A percentile compares a stretch with the other conserved stretches of the same genome.
These are phyloP conservation scores for Rhexocercosporidium sp. DNA, from an alignment of 2,329 filamentous ascomycete species.

Conservation along the genomic window DNA sequence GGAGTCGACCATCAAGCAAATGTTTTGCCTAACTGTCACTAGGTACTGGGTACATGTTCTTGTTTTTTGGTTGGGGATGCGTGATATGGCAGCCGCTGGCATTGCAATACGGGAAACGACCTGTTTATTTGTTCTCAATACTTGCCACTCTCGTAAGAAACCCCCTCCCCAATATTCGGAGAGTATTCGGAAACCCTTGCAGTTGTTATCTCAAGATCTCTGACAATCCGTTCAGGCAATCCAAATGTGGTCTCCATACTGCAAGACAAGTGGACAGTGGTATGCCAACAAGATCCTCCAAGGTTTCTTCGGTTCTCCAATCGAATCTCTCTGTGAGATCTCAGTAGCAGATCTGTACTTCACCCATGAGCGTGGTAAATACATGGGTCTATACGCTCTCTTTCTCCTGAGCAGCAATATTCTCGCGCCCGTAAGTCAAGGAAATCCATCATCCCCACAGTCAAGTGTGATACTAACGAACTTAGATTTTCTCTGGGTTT, in stretches of 20 bases:
- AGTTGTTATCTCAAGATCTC: background rate
- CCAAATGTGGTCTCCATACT: conserved; percentile 33
- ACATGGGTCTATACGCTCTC: conserved; percentile 49
- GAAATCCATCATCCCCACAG: background rate
- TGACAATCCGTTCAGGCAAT: conserved; percentile 41
- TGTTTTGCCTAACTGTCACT: conserved; percentile 26
- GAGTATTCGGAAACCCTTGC: background rate
- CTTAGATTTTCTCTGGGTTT: conserved; percentile 39
- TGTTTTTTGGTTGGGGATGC: conserved; percentile 38
- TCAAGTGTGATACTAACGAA: conserved; percentile 47
- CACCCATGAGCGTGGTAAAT: conserved; percentile 48
- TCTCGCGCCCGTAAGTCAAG: conserved; percentile 38
- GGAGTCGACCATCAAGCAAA: background rate
- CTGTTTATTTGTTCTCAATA: conserved; percentile 42
- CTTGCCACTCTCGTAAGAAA: conserved; percentile 41
- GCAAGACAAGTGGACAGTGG: conserved; percentile 3
- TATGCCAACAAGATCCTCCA: conserved; percentile 36
- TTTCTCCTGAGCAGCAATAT: conserved; percentile 50
- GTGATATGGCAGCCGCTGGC: conserved; percentile 48
- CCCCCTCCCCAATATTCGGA: conserved; percentile 14
- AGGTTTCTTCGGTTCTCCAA: conserved; percentile 24
- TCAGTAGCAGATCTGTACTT: conserved; percentile 48
- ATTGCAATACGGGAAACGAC: conserved; percentile 36
- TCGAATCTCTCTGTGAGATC: conserved; percentile 35
- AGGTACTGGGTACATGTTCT: conserved; percentile 41